Percentiles rank a stretch among this genome's conserved stretches.
phyloP scores from a whole-genome alignment of 2,329 filamentous ascomycete species.

The Teratosphaeria pseudoeucalypti region DNA sequence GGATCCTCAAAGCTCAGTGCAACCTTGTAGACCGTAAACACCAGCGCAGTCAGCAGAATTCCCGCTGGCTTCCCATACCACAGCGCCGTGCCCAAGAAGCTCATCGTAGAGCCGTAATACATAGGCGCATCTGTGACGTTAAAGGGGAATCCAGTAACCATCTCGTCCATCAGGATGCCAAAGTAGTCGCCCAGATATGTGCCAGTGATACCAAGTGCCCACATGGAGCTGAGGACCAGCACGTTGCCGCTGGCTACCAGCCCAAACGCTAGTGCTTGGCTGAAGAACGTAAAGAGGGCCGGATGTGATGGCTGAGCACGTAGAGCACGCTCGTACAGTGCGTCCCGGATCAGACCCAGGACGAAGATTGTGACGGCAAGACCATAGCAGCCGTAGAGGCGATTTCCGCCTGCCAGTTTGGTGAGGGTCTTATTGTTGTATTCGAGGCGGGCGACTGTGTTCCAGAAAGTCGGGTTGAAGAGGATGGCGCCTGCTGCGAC shows the following conservation, averaged over 20 bases:
- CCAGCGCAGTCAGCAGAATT: conserved; percentile 61
- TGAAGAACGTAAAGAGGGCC: conserved; percentile 46
- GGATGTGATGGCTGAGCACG: conserved; percentile 66
- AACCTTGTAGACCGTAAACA: conserved; percentile 67
- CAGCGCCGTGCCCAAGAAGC: conserved; percentile 79
- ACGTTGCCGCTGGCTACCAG: conserved; percentile 47
- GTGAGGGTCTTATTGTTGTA: conserved; percentile 86
- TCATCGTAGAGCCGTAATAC: conserved; percentile 91
- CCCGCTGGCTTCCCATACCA: conserved; percentile 83
- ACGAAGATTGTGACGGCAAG: conserved; percentile 85
- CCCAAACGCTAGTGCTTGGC: conserved; percentile 2
- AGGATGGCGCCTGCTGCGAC: conserved; percentile 53
- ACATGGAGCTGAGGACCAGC: conserved; percentile 82
- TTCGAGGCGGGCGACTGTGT: conserved; percentile 79
- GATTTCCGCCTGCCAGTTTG: conserved; percentile 69
- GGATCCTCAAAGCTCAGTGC: conserved; percentile 85
- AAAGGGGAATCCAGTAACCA: conserved; percentile 93
- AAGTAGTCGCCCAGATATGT: conserved; percentile 99
- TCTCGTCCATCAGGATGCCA: conserved; percentile 90
- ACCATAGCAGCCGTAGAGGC: conserved; percentile 74
- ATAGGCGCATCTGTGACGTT: conserved; percentile 84
- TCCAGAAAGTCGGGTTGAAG: conserved; percentile 99
- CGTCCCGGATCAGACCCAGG: conserved; percentile 77
- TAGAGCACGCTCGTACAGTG: conserved; percentile 69
- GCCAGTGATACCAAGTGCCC: conserved; percentile 82